Base-by-base conservation (phyloP, 2,329 filamentous ascomycete species). In the Metarhizium rileyi region DNA sequence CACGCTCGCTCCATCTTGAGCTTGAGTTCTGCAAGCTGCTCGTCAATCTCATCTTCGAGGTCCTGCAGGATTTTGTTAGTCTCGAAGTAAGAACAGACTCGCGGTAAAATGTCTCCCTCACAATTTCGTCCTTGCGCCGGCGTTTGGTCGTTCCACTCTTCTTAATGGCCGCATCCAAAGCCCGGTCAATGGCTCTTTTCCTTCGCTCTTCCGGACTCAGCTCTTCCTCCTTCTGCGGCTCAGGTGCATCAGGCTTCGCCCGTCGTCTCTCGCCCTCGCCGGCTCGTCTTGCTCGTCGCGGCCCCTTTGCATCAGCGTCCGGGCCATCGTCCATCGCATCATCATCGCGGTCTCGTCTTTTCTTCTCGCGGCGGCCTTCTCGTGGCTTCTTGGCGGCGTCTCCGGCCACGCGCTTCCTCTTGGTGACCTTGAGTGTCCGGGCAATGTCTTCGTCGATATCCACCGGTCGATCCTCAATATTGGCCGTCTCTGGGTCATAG, bases 1-100 rank as follows among this genome's bases (percentile, higher is more conserved):
- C 91, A 95, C 16, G 93, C 93, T 56, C 83, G 78, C 57, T 93
- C 90, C 90, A 98, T 98, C 50, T 83, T 82, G 48, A 87, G 77
- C 62, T 93, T 93, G 65, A 98, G 84, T 45, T 85, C 77, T 50
- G 88, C 88, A 55, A 98, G 90, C 62, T 94, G 85, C 42, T 90
- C 86, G 64, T 97, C 93, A 57, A 91, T 87, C 69, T 87, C 84
- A 60, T 89, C 84, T 65, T 96, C 90, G 44, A 97, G 76, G 56
- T 97, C 91, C 86, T 91, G 59, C 16, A 6, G 25, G n/a, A 22
- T 22, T 4, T 28, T 42, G 56, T 65, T 57, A 64, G 60, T 36
- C 23, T 3, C 4, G 18, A n/a, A 12, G 16, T n/a, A 26, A 7
- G 2, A 22, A 22, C 16, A 26, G 22, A 7, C 38, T 23, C 16